A percentile compares a stretch with the other conserved stretches of the same genome.
These are phyloP conservation scores for Kondoa malvinella DNA, from an alignment of 768 basidiomycete species.

Conservation along the genomic window DNA sequence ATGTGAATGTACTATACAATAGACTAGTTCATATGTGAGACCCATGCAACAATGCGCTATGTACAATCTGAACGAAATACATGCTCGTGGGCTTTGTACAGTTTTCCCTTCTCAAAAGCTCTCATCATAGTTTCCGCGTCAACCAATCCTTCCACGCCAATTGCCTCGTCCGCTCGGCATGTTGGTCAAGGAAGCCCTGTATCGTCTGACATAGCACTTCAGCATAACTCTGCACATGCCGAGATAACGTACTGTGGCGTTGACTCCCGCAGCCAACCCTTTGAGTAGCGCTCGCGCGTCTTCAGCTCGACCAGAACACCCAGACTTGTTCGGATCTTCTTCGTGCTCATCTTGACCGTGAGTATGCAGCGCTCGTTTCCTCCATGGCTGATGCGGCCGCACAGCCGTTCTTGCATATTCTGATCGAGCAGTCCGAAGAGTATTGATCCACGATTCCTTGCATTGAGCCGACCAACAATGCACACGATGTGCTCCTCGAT, in stretches of 20 bases:
- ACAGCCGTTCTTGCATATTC: background rate
- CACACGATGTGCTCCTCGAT: slow-evolving; percentile 1
- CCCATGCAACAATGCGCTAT: no score
- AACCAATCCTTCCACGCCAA: background rate
- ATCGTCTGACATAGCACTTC: background rate
- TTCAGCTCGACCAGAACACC: background rate
- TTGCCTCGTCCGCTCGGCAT: background rate
- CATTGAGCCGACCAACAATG: background rate
- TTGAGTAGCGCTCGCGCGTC: background rate
- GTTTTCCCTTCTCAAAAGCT: background rate
- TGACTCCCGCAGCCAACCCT: background rate
- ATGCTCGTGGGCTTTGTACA: background rate
- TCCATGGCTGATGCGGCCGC: background rate
- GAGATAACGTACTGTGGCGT: background rate
- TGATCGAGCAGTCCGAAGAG: background rate
- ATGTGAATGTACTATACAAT: no score
- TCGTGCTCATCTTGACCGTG: background rate
- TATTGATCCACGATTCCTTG: background rate
- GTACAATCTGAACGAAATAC: background rate
- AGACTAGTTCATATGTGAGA: no score
- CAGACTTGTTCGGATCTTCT: background rate
- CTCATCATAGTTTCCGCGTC: no score
- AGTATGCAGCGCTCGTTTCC: background rate
- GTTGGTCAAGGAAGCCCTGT: background rate
- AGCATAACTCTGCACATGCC: background rate